phyloP scores from a whole-genome alignment of 2,329 filamentous ascomycete genomes.

The Elsinoe fawcettii region DNA sequence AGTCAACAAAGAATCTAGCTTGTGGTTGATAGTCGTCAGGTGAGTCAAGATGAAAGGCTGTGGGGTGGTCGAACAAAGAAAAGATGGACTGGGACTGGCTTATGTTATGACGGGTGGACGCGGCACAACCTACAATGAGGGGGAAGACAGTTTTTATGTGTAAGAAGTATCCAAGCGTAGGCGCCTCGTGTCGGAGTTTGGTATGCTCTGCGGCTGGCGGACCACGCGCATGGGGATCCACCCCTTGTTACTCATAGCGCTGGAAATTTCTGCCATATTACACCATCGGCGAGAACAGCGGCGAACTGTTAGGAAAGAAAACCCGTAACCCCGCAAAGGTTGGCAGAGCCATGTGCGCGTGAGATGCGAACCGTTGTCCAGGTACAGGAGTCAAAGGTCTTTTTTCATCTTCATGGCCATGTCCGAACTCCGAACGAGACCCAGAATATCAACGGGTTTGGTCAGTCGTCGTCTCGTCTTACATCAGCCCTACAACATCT shows the following conservation, averaged over 20 bases:
- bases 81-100: background rate
- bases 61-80: background rate
- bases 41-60: background rate
- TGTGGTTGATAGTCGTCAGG: background rate
- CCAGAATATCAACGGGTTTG: conserved; percentile 8
- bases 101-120: conserved; percentile 10
- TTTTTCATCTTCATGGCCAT: background rate
- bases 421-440: conserved; percentile 2
- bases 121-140: background rate
- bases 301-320: conserved; percentile 7
- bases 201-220: background rate
- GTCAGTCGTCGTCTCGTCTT: conserved; percentile 11
- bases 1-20: background rate
- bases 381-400: background rate
- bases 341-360: conserved; percentile 15
- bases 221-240: background rate
- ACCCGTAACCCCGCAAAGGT: conserved; percentile 7
- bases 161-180: conserved; percentile 3
- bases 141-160: conserved; percentile 12
- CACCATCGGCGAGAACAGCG: conserved; percentile 11
- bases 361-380: conserved; percentile 7
- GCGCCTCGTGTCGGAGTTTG: conserved; percentile 7
- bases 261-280: conserved; percentile 6
- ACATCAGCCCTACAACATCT: background rate
- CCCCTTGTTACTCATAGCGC: conserved; percentile 8